Percentiles rank a stretch among this genome's conserved stretches.
These are phyloP conservation scores for Lolium rigidum DNA, from an alignment of 176 grass and related monocot species.

Conservation along the genomic window DNA sequence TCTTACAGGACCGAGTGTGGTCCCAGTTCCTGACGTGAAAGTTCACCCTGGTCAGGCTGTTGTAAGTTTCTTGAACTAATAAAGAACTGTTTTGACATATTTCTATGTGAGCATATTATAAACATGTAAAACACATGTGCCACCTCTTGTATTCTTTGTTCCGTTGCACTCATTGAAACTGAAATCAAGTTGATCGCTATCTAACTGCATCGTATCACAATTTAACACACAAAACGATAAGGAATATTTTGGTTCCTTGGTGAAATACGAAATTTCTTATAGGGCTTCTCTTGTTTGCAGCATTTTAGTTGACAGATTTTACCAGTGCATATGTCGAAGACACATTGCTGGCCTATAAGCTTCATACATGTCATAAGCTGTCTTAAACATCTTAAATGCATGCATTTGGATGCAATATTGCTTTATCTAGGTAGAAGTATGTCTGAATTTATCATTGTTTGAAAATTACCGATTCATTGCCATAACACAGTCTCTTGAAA, in stretches of 20 bases:
- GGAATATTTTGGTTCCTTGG: not conserved
- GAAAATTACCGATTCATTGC: conserved; percentile 4
- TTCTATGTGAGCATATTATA: not conserved
- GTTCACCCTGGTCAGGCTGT: conserved; percentile 33
- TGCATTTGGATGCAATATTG: not conserved
- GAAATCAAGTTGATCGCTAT: not conserved
- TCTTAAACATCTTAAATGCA: conserved; percentile 1
- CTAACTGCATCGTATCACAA: not conserved
- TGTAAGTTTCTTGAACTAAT: conserved; percentile 49
- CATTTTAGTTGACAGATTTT: conserved; percentile 25
- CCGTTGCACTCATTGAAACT: conserved; percentile 12
- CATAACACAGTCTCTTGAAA: conserved; percentile 25
- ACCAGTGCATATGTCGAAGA: not conserved
- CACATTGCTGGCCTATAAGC: not conserved
- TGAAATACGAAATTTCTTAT: not conserved
- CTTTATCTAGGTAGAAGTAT: not conserved
- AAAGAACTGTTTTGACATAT: conserved; percentile 15
- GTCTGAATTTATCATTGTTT: conserved; percentile 16
- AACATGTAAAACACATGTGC: not conserved
- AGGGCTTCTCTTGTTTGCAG: not conserved
- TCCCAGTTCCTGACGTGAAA: conserved; percentile 23
- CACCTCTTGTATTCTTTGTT: conserved; percentile 25
- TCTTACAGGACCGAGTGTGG: not conserved
- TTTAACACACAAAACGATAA: not conserved
- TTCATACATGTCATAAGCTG: not conserved